Evolutionary conservation across 2,329 filamentous ascomycete species (phyloP), one percentile per base, ranked within the genome.

Genomic region (Cephalotrichum gorgonifer): DNA sequence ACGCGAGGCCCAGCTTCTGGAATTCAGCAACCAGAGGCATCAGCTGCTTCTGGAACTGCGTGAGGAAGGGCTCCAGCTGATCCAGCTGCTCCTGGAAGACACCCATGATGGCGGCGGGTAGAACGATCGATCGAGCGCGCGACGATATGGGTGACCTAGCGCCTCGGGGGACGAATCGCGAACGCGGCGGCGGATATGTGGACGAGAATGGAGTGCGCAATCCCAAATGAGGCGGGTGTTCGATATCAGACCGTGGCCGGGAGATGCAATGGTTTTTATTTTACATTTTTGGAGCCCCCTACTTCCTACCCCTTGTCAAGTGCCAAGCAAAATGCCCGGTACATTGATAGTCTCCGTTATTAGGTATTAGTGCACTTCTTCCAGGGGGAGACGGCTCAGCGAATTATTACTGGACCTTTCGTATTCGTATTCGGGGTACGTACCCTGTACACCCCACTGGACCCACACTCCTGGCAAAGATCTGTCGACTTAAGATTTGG

Each of bases 81-180:
- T 64, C 48, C 45, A 52, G 50, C 30, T 50, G 50, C 48, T 76
- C 69, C 56, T 79, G 72, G 53, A 81, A 55, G 56, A 80, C 50
- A 60, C 79, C 78, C 78, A 82, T 82, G 56, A 52, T 58, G 7
- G 33, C 33, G 33, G n/a, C n/a, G 5, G n/a, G n/a, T n/a, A 20
- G 17, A n/a, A n/a, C n/a, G n/a, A n/a, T n/a, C n/a, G n/a, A n/a
- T n/a, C n/a, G n/a, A n/a, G n/a, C n/a, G n/a, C n/a, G n/a, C n/a
- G n/a, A n/a, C n/a, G n/a, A n/a, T 22, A 39, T 22, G 11, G 17
- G 22, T 20, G 4, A 20, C 6, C 17, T 9, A 30, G 35, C 7
- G 17, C n/a, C n/a, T 6, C 35, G n/a, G n/a, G n/a, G 17, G 22
- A 20, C 7, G 35, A 39, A 20, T 22, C 3, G 6, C 9, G 9